phyloP scores from a whole-genome alignment of 2,329 filamentous ascomycete genomes.

The Monosporascus sp. region DNA sequence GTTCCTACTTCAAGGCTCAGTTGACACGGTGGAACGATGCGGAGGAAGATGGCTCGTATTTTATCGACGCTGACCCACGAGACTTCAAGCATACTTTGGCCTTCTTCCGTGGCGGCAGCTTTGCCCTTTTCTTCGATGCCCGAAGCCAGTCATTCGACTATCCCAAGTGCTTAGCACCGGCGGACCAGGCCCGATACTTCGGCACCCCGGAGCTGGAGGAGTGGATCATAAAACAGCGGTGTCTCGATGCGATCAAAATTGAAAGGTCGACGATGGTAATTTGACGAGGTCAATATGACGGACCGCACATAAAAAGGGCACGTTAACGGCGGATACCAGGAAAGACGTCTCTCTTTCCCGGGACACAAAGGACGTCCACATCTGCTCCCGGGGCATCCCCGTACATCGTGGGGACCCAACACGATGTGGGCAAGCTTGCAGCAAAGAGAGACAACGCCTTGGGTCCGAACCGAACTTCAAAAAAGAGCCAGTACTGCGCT shows the following conservation, averaged over 20 bases:
- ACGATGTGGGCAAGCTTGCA: slow-evolving; percentile 10
- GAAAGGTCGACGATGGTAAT: background rate
- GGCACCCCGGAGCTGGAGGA: slow-evolving; percentile 21
- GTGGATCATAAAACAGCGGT: slow-evolving; percentile 25
- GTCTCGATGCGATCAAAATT: slow-evolving; percentile 16
- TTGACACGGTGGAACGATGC: slow-evolving; percentile 17
- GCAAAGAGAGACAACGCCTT: background rate
- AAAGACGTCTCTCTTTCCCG: slow-evolving; percentile 4
- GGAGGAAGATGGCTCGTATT: slow-evolving; percentile 27
- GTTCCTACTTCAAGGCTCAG: slow-evolving; percentile 16
- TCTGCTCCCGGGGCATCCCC: slow-evolving; percentile 23
- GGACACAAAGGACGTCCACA: slow-evolving; percentile 34
- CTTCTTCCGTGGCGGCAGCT: slow-evolving; percentile 26
- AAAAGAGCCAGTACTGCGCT: slow-evolving; percentile 1
- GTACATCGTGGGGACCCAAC: slow-evolving; percentile 15
- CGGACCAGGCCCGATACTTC: slow-evolving; percentile 30
- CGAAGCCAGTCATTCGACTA: slow-evolving; percentile 25
- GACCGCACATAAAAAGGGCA: background rate
- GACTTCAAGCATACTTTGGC: slow-evolving; percentile 31
- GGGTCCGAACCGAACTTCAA: slow-evolving; percentile 1
- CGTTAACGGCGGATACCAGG: background rate
- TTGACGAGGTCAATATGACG: background rate
- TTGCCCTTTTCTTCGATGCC: slow-evolving; percentile 29
- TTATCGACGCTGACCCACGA: slow-evolving; percentile 31
- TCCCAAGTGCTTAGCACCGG: slow-evolving; percentile 25